A percentile compares a stretch with the other conserved stretches of the same genome.
Conservation (phyloP, 192 early-diverging fungal species). For the Lobulomyces angularis region DNA sequence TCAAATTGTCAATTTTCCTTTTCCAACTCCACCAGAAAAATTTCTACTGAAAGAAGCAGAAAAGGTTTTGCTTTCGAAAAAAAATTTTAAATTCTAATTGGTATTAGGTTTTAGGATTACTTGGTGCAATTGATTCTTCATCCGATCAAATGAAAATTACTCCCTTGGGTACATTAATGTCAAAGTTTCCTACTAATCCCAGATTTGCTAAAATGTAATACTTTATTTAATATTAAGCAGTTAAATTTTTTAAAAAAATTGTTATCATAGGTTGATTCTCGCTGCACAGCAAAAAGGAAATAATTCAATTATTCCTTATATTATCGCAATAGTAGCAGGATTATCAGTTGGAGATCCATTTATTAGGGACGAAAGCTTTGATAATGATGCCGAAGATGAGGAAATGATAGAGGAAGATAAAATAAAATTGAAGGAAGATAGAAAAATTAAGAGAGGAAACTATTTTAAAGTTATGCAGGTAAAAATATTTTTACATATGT, state of each 20-base stretch:
- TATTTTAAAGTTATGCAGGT: slow-evolving; percentile 61
- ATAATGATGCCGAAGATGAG: slow-evolving; percentile 39
- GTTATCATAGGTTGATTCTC: slow-evolving; percentile 60
- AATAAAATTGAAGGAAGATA: slow-evolving; percentile 42
- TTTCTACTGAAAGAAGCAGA: slow-evolving; percentile 67
- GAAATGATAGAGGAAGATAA: slow-evolving; percentile 40
- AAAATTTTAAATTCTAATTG: too few relatives aligned
- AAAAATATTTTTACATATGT: slow-evolving; percentile 1
- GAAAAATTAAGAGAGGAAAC: slow-evolving; percentile 40
- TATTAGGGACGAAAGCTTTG: slow-evolving; percentile 36
- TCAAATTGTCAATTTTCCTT: slow-evolving; percentile 91
- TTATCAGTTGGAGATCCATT: slow-evolving; percentile 91
- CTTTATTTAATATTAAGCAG: slow-evolving; percentile 6
- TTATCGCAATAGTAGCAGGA: slow-evolving; percentile 83
- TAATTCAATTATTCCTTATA: slow-evolving; percentile 65
- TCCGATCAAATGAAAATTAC: slow-evolving; percentile 57
- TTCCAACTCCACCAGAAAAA: slow-evolving; percentile 82
- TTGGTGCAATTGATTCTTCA: too few relatives aligned
- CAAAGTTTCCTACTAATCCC: slow-evolving; percentile 82
- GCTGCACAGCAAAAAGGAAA: slow-evolving; percentile 70
- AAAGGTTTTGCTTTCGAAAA: too few relatives aligned
- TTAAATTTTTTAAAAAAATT: background rate
- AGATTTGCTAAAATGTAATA: slow-evolving; percentile 76
- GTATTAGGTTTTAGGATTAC: too few relatives aligned
- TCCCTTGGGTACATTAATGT: slow-evolving; percentile 73